Base-by-base conservation (phyloP, 228 moss, liverwort and hornwort species). In the Sphagnum magellanicum region DNA sequence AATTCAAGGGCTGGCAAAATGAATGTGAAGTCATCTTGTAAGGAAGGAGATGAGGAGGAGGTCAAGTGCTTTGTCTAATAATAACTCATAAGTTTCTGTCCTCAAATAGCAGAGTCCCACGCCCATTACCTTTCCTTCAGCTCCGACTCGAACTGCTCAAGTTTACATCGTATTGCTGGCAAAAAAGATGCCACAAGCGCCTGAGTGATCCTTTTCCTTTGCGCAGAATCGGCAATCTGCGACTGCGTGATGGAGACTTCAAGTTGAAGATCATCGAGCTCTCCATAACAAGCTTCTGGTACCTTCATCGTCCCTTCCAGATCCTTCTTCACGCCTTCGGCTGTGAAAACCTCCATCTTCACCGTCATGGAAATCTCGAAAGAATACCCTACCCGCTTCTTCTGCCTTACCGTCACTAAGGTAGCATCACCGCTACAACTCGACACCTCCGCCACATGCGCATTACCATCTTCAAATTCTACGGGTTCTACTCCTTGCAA, bases 401-500 rank as follows among this genome's bases (percentile, higher is more conserved):
- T 88, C 81, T 90, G 89, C 69, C 94, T 84, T 78, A 91, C 94
- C 5, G 88, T 91, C 5, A 94, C 83, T 66, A 91, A 77, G 63
- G 94, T 90, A 71, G 91, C 94, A 16, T 94, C 91, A 71, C 91
- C 94, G 77, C 89, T 94, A 57, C 94, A 94, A 72, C 87, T 94
- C 74, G 88, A 86, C 63, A 91, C 88, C 81, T 91, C 88, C 75
- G 77, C 63, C 72, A 89, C 88, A 73, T 83, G 73, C 64, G 88
- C 94, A 67, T 78, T 89, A 69, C 84, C 83, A 16, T 79, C 75
- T 53, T 89, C 89, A 50, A 89, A 88, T 65, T 71, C 70, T 65
- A 88, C 84, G 9, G 84, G 76, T 60, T 90, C 90, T 53, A 80
- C 77, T 3, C 74, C 61, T 5, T 71, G 62, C 13, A 94, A 68